phyloP scores from a whole-genome alignment of 768 basidiomycete species.

The Tricholoma saponaceum region DNA sequence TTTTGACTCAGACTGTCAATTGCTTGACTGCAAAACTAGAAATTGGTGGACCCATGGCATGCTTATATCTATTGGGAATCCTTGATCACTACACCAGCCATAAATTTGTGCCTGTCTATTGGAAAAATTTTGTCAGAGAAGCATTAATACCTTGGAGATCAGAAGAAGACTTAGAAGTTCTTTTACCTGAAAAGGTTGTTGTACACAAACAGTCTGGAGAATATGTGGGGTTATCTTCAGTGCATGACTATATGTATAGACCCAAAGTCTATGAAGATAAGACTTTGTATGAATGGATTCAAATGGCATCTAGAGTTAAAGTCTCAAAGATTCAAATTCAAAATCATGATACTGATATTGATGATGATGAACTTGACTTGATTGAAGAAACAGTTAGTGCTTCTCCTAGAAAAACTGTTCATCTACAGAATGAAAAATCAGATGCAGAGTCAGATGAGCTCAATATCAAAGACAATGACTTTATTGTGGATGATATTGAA shows the following conservation, averaged over 20 bases:
- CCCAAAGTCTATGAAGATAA: background rate
- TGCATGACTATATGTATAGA: background rate
- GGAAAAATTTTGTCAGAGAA: background rate
- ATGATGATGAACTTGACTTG: background rate
- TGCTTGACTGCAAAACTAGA: slow-evolving; percentile 27
- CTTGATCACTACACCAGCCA: slow-evolving; percentile 37
- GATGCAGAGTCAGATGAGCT: background rate
- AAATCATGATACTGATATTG: background rate
- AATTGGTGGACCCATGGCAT: slow-evolving; percentile 33
- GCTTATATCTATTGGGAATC: slow-evolving; percentile 27
- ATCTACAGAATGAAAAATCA: background rate
- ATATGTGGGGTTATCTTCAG: background rate
- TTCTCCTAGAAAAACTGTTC: background rate
- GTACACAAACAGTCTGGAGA: background rate
- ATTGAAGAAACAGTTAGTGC: background rate
- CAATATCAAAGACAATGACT: background rate
- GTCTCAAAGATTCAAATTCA: background rate
- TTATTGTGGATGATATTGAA: background rate
- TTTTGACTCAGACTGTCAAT: slow-evolving; percentile 19
- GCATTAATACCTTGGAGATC: background rate
- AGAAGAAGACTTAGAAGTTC: background rate
- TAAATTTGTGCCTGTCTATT: slow-evolving; percentile 17
- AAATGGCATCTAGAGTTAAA: background rate
- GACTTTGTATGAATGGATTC: background rate
- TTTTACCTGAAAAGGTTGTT: background rate